Evolutionary conservation across 176 grass and related monocot genomes (phyloP), one percentile per base, ranked within the genome.

Genomic region (Rhynchospora breviuscula): DNA sequence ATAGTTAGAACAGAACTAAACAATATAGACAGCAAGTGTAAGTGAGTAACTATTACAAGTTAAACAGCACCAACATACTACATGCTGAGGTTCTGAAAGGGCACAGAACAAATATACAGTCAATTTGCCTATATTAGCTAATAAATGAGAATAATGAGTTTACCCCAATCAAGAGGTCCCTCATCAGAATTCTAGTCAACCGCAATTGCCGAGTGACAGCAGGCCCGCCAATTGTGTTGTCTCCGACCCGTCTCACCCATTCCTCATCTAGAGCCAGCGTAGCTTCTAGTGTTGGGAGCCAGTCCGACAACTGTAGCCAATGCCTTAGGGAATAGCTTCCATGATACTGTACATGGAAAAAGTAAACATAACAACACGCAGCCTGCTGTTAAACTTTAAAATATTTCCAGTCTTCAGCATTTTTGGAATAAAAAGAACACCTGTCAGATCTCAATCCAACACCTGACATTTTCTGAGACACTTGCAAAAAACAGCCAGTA

Each of bases 131-230:
- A 45, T 10, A 29, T 81, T 79, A 53, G 64, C 11, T 29, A 66
- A 45, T 70, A 63, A 14, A 85, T 51, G 6, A 44, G 46, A 76
- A 79, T 35, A 69, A 26, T 52, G 80, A 84, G 88, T 93, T 40
- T 40, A 98, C 95, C 88, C 88, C 95, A 91, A 98, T 98, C 76
- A 98, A 86, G 87, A 98, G 90, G 86, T 98, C 91, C 85, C 92
- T 92, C 95, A 98, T 98, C 89, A 98, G 79, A 91, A 98, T 93
- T 84, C 92, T 91, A 26, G 89, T 98, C 68, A 95, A 59, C 19
- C 95, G 89, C 44, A 93, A 82, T 53, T 95, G 92, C 45, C 92
- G 88, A 46, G 91, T 93, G 59, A 98, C 87, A 86, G 90, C 91
- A 72, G 95, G 92, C 48, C 92, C 92, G 82, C 95, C 92, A 76